A percentile compares a stretch with the other conserved stretches of the same genome.
phyloP scores from a whole-genome alignment of 352 stramenopile species.

The Thraustochytrium sp. region DNA sequence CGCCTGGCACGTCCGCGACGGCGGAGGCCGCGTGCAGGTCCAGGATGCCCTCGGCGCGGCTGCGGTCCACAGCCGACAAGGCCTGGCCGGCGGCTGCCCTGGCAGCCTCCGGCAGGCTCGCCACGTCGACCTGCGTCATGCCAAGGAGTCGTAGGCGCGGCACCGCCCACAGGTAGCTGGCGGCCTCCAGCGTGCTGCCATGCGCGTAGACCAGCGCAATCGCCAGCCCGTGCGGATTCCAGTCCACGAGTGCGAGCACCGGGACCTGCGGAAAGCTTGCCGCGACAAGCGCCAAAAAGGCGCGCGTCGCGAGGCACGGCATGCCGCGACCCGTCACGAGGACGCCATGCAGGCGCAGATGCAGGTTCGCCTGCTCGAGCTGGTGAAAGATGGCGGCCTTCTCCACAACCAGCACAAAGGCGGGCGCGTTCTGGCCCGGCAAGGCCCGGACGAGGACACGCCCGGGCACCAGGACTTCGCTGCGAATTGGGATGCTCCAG shows the following conservation, averaged over 20 bases:
- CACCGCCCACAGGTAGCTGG: conserved; percentile 21
- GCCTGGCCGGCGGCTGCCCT: not conserved
- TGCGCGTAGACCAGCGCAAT: conserved; percentile 22
- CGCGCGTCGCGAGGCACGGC: not conserved
- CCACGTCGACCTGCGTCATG: not conserved
- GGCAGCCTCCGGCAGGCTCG: not conserved
- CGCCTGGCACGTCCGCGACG: not conserved
- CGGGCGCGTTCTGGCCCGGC: not conserved
- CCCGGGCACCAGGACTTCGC: not conserved
- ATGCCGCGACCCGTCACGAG: conserved; percentile 1
- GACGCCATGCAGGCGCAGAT: not conserved
- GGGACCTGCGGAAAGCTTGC: not conserved
- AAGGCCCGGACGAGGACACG: not conserved
- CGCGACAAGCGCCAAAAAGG: not conserved
- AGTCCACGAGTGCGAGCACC: conserved; percentile 1
- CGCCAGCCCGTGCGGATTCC: not conserved
- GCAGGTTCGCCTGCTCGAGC: conserved; percentile 1
- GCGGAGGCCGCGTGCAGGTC: not conserved
- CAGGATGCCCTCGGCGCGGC: not conserved
- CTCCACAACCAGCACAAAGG: conserved; percentile 5
- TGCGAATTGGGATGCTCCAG: not conserved
- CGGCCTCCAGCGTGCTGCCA: not conserved
- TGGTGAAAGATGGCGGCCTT: conserved; percentile 26
- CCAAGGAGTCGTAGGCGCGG: not conserved
- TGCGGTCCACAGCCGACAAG: not conserved